Conservation (phyloP, 805 yeast genomes). For the Lipomyces yamadae region DNA sequence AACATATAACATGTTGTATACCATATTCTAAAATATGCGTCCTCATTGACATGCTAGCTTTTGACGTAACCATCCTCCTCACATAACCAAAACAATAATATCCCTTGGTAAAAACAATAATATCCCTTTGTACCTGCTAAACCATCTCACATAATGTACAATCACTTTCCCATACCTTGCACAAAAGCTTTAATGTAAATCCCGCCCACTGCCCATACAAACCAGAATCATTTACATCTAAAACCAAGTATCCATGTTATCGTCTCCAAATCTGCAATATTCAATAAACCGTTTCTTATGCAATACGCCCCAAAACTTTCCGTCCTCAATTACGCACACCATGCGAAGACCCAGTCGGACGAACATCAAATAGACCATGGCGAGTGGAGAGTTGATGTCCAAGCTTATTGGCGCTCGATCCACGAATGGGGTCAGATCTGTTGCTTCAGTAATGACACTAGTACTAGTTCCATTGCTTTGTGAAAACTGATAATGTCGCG, state of each 20-base stretch:
- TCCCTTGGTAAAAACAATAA: neutral
- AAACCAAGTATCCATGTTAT: slow-evolving; percentile 35
- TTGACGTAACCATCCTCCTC: neutral
- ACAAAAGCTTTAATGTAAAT: neutral
- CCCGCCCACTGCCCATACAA: neutral
- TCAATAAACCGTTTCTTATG: slow-evolving; percentile 61
- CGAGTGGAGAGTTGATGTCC: slow-evolving; percentile 54
- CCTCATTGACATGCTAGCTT: neutral
- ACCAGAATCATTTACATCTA: slow-evolving; percentile 5
- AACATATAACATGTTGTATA: neutral
- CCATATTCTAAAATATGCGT: too few species aligned
- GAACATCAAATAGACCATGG: slow-evolving; percentile 58
- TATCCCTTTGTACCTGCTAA: neutral
- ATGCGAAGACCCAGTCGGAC: slow-evolving; percentile 57
- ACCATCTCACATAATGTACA: neutral
- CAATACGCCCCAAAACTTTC: slow-evolving; percentile 56
- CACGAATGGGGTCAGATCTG: slow-evolving; percentile 51
- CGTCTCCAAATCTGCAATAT: slow-evolving; percentile 43
- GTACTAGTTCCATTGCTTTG: neutral
- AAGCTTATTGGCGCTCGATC: slow-evolving; percentile 56
- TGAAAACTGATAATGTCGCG: slow-evolving; percentile 14
- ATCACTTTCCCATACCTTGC: neutral
- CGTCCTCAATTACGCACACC: slow-evolving; percentile 55
- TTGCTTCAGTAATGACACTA: slow-evolving; percentile 39
- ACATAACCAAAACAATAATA: neutral